A percentile compares a stretch with the other conserved stretches of the same genome.
These are phyloP conservation scores for Aspergillus sergii DNA, from an alignment of 2,329 filamentous ascomycete genomes.

Conservation along the genomic window DNA sequence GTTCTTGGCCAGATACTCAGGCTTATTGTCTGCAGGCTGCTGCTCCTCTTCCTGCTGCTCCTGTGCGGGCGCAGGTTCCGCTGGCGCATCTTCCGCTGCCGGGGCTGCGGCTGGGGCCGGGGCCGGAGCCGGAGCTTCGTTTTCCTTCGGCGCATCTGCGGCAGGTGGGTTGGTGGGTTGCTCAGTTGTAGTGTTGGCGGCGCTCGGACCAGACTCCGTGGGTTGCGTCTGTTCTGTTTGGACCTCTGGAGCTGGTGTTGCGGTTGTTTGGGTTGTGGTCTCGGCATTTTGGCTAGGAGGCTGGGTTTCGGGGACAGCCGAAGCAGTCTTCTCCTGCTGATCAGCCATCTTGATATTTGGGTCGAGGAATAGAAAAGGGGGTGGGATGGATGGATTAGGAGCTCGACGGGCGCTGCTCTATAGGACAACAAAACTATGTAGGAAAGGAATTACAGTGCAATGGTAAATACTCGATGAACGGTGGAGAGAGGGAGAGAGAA, in stretches of 20 bases:
- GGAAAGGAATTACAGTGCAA: not conserved
- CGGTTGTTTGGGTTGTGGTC: not conserved
- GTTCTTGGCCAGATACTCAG: constrained; percentile 39
- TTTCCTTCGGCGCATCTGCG: constrained; percentile 9
- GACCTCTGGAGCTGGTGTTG: constrained; percentile 8
- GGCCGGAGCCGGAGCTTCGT: constrained; percentile 7
- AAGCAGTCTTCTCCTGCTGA: constrained; percentile 6
- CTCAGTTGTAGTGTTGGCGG: constrained; percentile 10
- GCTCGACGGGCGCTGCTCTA: not conserved
- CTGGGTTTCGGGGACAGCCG: constrained; percentile 7
- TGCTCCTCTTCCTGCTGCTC: constrained; percentile 29
- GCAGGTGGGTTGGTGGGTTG: not conserved
- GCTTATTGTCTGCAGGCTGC: constrained; percentile 28
- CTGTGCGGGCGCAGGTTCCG: not conserved
- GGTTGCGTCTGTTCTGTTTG: constrained; percentile 14
- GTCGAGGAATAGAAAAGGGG: not conserved
- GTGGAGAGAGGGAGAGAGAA: not conserved
- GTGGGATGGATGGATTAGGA: not conserved
- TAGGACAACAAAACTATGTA: not conserved
- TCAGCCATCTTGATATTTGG: constrained; percentile 6
- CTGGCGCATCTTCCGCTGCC: not conserved
- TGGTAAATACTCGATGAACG: not conserved
- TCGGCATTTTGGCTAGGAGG: constrained; percentile 3
- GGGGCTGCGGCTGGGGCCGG: constrained; percentile 5
- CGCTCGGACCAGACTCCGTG: constrained; percentile 1